Percentiles rank a stretch among this genome's conserved stretches.
phyloP scores from a whole-genome alignment of 164 flowering plant genomes.

The Berberis thunbergii region DNA sequence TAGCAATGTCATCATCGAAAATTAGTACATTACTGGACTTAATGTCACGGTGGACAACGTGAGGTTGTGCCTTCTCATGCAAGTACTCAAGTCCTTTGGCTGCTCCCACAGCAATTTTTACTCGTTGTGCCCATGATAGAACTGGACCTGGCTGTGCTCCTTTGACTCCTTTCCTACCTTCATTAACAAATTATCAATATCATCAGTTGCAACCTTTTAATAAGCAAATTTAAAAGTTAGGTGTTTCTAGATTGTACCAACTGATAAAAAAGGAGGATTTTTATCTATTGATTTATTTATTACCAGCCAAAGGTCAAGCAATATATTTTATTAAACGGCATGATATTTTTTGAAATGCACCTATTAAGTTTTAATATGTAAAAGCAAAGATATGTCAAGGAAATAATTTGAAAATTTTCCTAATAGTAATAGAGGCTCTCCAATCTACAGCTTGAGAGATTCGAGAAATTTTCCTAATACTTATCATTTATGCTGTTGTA shows the following conservation, averaged over 20 bases:
- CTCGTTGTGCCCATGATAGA: constrained; percentile 79
- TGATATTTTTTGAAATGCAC: too few species aligned
- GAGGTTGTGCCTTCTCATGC: constrained; percentile 77
- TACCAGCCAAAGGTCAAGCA: too few species aligned
- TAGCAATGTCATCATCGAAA: constrained; percentile 74
- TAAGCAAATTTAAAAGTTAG: too few species aligned
- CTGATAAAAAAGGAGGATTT: too few species aligned
- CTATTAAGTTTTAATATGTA: too few species aligned
- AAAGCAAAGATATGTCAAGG: too few species aligned
- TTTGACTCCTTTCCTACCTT: constrained; percentile 74
- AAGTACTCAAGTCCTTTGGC: constrained; percentile 84
- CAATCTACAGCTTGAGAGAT: not conserved
- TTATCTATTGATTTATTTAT: too few species aligned
- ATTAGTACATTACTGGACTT: constrained; percentile 73
- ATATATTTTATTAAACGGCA: too few species aligned
- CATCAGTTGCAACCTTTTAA: not conserved
- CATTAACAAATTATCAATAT: constrained; percentile 3
- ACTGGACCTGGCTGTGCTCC: constrained; percentile 84
- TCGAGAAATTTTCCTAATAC: not conserved
- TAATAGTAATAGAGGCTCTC: too few species aligned
- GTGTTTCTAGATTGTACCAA: too few species aligned
- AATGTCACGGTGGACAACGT: constrained; percentile 69
- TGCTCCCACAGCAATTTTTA: constrained; percentile 85
- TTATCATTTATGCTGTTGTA: not conserved
- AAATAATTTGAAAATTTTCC: too few species aligned